A percentile compares a stretch with the other conserved stretches of the same genome.
Evolutionary conservation across 305 asterid species (phyloP).

Genomic region (Ilex paraguariensis): DNA sequence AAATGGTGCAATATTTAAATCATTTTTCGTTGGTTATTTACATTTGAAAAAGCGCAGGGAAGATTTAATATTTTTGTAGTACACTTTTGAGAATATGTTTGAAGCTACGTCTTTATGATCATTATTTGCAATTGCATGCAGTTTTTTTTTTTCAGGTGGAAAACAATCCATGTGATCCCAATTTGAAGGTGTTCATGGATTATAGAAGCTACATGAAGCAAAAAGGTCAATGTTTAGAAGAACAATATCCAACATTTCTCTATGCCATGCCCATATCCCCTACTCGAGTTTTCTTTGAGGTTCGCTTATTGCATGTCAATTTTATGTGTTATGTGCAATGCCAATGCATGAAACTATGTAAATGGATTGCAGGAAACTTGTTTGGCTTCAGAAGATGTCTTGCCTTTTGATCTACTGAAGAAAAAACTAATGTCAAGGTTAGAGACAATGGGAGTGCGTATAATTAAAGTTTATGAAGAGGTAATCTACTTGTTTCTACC

Average conservation of each 20-base stretch:
- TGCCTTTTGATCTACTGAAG: slow-evolving; percentile 85
- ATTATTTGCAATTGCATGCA: too few species aligned
- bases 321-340: too few species aligned
- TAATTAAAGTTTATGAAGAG: slow-evolving; percentile 77
- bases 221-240: slow-evolving; percentile 48
- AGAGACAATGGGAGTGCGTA: slow-evolving; percentile 80
- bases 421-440: slow-evolving; percentile 77
- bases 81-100: too few species aligned
- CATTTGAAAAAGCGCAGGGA: too few species aligned
- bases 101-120: not conserved
- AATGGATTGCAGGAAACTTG: slow-evolving; percentile 71
- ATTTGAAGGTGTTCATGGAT: slow-evolving; percentile 98
- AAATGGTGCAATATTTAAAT: too few species aligned
- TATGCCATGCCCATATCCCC: slow-evolving; percentile 93
- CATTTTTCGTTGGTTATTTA: too few species aligned
- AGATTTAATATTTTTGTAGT: too few species aligned
- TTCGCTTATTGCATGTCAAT: slow-evolving; percentile 13
- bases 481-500: slow-evolving; percentile 25
- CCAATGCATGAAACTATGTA: not conserved
- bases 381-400: slow-evolving; percentile 88
- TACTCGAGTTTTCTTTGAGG: slow-evolving; percentile 92
- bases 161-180: slow-evolving; percentile 86
- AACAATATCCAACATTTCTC: slow-evolving; percentile 87
- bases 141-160: slow-evolving; percentile 48
- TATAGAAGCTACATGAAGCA: slow-evolving; percentile 66